Conservation (phyloP, 306 rosid species). For the Vigna mungo region DNA sequence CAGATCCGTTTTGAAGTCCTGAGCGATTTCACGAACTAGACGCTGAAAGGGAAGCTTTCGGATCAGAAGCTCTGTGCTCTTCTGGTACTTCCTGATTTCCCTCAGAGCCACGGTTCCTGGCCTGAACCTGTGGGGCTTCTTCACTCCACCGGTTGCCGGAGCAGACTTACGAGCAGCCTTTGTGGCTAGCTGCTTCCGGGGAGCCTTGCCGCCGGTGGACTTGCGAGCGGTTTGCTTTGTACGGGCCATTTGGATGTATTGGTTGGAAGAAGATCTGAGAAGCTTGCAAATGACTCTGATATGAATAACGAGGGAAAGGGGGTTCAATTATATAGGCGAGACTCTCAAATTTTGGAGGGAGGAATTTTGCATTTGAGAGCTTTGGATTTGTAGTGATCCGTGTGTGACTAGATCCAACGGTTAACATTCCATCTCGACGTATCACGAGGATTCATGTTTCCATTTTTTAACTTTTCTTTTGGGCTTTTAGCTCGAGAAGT, state of each 20-base stretch:
- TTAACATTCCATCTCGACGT: no score
- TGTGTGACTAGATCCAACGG: no score
- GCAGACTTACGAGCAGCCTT: slow-evolving; percentile 54
- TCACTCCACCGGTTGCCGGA: slow-evolving; percentile 57
- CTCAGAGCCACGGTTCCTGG: slow-evolving; percentile 53
- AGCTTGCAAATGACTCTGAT: no score
- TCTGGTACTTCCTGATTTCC: slow-evolving; percentile 60
- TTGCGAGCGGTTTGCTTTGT: slow-evolving; percentile 55
- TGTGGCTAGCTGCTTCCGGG: slow-evolving; percentile 53
- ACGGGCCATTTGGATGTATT: slow-evolving; percentile 39
- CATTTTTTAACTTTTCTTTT: no score
- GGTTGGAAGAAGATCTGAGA: no score
- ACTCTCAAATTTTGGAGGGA: no score
- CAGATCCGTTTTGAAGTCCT: slow-evolving; percentile 53
- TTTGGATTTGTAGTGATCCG: no score
- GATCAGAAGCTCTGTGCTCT: slow-evolving; percentile 51
- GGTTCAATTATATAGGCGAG: no score
- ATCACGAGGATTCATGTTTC: no score
- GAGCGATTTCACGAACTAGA: slow-evolving; percentile 55
- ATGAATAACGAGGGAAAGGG: no score
- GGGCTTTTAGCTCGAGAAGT: no score
- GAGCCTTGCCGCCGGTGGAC: slow-evolving; percentile 55
- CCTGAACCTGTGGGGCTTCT: slow-evolving; percentile 56
- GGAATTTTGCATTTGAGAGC: no score
- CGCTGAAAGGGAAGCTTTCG: slow-evolving; percentile 54